phyloP scores from a whole-genome alignment of 768 basidiomycete species.

The Roridomyces roridus region DNA sequence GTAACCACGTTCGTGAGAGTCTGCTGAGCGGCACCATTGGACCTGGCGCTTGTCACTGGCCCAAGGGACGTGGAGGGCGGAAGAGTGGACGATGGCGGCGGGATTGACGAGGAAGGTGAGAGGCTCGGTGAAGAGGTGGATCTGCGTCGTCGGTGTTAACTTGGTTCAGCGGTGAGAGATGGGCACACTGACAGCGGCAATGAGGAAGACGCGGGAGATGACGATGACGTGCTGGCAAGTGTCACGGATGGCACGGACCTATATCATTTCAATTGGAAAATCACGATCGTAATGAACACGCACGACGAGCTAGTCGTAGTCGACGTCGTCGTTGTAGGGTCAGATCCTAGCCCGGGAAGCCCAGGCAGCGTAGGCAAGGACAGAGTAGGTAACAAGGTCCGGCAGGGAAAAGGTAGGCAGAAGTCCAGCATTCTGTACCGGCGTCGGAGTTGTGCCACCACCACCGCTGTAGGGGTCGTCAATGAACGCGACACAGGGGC shows the following conservation, averaged over 20 bases:
- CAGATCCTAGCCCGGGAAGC: background rate
- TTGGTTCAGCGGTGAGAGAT: background rate
- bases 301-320: background rate
- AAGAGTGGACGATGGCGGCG: conserved; percentile 16
- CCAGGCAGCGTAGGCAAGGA: conserved; percentile 3
- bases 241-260: background rate
- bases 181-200: background rate
- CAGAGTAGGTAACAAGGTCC: background rate
- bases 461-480: background rate
- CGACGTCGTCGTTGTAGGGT: background rate
- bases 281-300: background rate
- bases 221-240: background rate
- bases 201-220: background rate
- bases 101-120: conserved; percentile 21
- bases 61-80: conserved; percentile 22
- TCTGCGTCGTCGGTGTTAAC: conserved; percentile 5
- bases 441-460: background rate
- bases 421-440: background rate
- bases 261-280: background rate
- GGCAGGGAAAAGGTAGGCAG: no score
- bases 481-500: background rate
- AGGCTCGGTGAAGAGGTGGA: background rate
- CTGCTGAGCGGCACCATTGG: conserved; percentile 36
- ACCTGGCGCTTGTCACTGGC: conserved; percentile 17
- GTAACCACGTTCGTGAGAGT: conserved; percentile 37